These are phyloP conservation scores for Raphidocelis subcapitata DNA, from an alignment of 139 green algal species.

Conservation along the genomic window DNA sequence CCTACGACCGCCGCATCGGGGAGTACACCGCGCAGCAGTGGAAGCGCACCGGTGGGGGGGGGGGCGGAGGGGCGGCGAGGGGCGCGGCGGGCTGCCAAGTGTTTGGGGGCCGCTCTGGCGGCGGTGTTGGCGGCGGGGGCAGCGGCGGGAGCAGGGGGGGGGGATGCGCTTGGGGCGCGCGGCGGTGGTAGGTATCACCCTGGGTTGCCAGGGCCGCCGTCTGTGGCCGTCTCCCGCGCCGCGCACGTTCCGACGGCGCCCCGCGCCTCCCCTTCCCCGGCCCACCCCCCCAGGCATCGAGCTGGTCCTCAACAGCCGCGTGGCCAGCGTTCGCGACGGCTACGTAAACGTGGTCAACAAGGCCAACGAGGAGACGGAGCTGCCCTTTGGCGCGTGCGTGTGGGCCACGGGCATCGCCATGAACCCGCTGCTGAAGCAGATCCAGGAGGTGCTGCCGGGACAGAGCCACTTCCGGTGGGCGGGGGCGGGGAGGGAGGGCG, in stretches of 20 bases:
- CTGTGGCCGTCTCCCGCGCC: no score
- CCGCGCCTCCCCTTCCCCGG: no score
- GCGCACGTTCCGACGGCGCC: no score
- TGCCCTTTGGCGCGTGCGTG: conserved; percentile 87
- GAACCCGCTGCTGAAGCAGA: conserved; percentile 84
- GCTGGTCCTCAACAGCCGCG: conserved; percentile 79
- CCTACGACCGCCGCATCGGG: conserved; percentile 87
- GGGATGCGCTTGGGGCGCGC: no score
- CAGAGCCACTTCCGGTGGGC: conserved; percentile 85
- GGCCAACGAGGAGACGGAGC: conserved; percentile 43
- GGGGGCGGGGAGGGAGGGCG: neutral
- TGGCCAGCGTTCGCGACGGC: conserved; percentile 53
- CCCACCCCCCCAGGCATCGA: conserved; percentile 48
- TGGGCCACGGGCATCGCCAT: conserved; percentile 91
- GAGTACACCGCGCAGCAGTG: conserved; percentile 77
- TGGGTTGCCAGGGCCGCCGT: no score
- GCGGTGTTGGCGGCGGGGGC: no score
- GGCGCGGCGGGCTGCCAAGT: no score
- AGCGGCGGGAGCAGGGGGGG: no score
- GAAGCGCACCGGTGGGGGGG: conserved; percentile 62
- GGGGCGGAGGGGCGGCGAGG: no score
- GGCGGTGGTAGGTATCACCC: no score
- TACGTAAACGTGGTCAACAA: conserved; percentile 62
- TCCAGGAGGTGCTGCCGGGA: conserved; percentile 69
- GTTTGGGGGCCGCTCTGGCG: no score